Conservation (phyloP, 441 rosid species). For the Dalechampia spathulata region DNA sequence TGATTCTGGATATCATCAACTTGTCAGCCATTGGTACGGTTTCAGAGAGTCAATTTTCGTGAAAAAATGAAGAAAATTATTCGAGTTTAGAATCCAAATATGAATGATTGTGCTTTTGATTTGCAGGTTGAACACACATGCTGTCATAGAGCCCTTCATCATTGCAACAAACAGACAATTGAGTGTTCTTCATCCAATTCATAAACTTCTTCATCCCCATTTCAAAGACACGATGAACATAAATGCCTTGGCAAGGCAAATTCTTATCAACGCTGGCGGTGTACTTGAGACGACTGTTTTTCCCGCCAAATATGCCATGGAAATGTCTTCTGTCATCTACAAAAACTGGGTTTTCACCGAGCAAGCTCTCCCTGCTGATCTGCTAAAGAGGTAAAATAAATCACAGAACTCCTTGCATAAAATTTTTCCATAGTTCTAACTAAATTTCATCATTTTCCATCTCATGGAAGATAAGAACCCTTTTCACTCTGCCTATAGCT, state of each 20-base stretch:
- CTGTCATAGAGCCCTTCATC: too few species aligned
- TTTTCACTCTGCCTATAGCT: too few species aligned
- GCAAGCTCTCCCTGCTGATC: constrained; percentile 74
- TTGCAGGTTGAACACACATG: constrained; percentile 60
- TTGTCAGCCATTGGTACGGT: constrained; percentile 31
- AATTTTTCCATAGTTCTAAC: background rate
- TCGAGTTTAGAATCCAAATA: background rate
- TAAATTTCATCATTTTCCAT: background rate
- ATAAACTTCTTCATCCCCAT: constrained; percentile 85
- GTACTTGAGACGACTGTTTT: constrained; percentile 54
- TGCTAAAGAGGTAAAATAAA: constrained; percentile 49
- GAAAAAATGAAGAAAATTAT: constrained; percentile 10
- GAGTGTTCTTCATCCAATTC: constrained; percentile 76
- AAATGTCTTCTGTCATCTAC: constrained; percentile 64
- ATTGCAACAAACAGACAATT: constrained; percentile 39
- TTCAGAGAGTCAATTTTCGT: too few species aligned
- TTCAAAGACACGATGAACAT: constrained; percentile 84
- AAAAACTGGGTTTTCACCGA: constrained; percentile 68
- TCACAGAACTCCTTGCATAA: background rate
- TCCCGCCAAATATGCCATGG: constrained; percentile 67
- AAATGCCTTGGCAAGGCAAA: constrained; percentile 72
- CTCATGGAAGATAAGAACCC: too few species aligned
- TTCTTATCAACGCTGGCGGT: constrained; percentile 73
- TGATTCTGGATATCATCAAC: too few species aligned
- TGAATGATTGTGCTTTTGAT: background rate